phyloP scores from a whole-genome alignment of 129 eudicot species.

The Oenanthe sinensis region DNA sequence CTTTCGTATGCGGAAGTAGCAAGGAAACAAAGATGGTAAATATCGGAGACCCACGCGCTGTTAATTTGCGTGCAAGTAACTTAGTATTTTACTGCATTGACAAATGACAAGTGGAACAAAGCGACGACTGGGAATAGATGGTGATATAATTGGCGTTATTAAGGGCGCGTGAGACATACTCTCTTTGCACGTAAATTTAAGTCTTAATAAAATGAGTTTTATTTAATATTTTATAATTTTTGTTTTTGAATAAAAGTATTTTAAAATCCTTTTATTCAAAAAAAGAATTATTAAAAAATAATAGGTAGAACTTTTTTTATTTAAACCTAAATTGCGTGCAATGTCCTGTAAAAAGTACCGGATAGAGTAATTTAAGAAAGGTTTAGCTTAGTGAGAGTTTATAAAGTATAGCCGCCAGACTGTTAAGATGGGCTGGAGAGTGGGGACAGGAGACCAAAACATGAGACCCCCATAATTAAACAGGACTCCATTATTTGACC shows the following conservation, averaged over 20 bases:
- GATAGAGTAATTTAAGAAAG: background rate
- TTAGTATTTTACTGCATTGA: background rate
- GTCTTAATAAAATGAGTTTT: no score
- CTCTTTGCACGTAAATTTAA: no score
- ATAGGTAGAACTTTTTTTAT: no score
- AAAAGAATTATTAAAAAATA: no score
- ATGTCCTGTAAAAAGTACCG: no score
- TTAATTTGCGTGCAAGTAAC: background rate
- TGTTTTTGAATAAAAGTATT: no score
- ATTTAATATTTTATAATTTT: no score
- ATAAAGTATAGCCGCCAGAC: background rate
- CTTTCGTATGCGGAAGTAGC: background rate
- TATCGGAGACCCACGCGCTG: conserved; percentile 32
- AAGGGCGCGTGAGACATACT: background rate
- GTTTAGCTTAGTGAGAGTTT: background rate
- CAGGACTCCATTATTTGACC: no score
- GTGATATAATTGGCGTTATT: background rate
- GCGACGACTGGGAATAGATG: background rate
- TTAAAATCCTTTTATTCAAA: no score
- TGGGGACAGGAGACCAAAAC: background rate
- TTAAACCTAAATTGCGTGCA: no score
- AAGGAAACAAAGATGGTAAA: background rate
- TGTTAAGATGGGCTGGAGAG: background rate
- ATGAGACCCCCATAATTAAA: background rate
- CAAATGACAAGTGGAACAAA: background rate